Evolutionary conservation across 441 rosid species (phyloP).

Genomic region (Mallotus japonicus): DNA sequence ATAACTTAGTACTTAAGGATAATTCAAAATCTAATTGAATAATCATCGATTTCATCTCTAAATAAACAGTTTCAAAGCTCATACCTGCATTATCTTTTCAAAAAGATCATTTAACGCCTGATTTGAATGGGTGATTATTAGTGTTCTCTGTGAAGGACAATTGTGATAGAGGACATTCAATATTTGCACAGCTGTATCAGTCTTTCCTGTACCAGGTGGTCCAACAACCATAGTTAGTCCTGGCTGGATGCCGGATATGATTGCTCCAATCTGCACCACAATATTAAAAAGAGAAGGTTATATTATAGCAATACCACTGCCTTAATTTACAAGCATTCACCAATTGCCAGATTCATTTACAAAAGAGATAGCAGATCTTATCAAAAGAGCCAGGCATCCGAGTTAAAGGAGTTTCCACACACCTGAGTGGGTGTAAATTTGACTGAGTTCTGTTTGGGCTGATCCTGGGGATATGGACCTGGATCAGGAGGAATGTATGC

Average conservation of each 20-base stretch:
- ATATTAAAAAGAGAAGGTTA: conserved; percentile 10
- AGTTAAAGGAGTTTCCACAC: conserved; percentile 18
- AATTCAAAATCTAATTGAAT: background rate
- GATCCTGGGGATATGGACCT: conserved; percentile 99
- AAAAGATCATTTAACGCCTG: conserved; percentile 97
- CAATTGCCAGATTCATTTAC: background rate
- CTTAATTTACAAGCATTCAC: background rate
- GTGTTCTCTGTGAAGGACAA: conserved; percentile 95
- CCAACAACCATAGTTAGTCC: conserved; percentile 99
- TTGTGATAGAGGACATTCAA: conserved; percentile 95
- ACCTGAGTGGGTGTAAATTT: conserved; percentile 98
- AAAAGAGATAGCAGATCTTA: conserved; percentile 14
- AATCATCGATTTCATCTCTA: background rate
- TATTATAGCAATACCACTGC: background rate
- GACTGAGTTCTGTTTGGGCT: conserved; percentile 95
- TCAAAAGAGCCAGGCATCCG: conserved; percentile 13
- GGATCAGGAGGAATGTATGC: conserved; percentile 92
- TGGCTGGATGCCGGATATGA: conserved; percentile 95
- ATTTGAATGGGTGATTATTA: conserved; percentile 95
- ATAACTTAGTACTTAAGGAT: too few species aligned
- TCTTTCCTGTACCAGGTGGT: conserved; percentile 99
- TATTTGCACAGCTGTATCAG: conserved; percentile 98
- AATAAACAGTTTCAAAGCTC: conserved; percentile 8
- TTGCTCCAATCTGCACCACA: conserved; percentile 77
- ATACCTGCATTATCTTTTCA: conserved; percentile 99